Conservation (phyloP, 768 basidiomycete species). For the Glaciozyma antarctica region DNA sequence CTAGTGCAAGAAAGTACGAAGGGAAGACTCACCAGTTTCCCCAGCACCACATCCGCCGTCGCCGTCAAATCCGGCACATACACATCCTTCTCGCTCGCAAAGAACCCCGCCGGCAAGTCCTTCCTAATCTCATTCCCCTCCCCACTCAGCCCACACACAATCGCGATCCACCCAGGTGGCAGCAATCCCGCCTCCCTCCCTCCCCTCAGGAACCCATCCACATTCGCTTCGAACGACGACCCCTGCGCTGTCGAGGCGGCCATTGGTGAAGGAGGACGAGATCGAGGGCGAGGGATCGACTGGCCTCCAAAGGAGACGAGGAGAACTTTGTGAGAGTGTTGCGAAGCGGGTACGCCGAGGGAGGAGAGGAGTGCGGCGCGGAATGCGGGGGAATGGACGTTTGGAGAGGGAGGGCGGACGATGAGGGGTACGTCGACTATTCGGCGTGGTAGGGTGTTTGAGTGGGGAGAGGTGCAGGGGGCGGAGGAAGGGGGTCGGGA, state of each 20-base stretch:
- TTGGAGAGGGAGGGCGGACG: slow-evolving; percentile 51
- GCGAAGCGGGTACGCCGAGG: slow-evolving; percentile 52
- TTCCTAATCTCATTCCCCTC: slow-evolving; percentile 45
- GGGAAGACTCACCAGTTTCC: slow-evolving; percentile 52
- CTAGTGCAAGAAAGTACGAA: neutral
- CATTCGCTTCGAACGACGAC: neutral
- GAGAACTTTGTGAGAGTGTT: slow-evolving; percentile 55
- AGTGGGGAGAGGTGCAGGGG: slow-evolving; percentile 7
- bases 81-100: slow-evolving; percentile 62
- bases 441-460: neutral
- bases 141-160: slow-evolving; percentile 65
- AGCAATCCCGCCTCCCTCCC: slow-evolving; percentile 42
- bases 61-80: slow-evolving; percentile 77
- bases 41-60: slow-evolving; percentile 61
- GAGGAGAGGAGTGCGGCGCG: slow-evolving; percentile 50
- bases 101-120: slow-evolving; percentile 59
- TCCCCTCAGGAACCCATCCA: too few species aligned
- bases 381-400: slow-evolving; percentile 50
- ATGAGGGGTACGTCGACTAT: slow-evolving; percentile 53
- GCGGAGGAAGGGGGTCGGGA: slow-evolving; percentile 22
- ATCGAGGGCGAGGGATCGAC: slow-evolving; percentile 44
- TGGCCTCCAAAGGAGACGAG: slow-evolving; percentile 76
- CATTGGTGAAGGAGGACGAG: slow-evolving; percentile 26
- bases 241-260: neutral
- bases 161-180: slow-evolving; percentile 66